phyloP scores from a whole-genome alignment of 352 stramenopile genomes.

The Globisporangium polare region DNA sequence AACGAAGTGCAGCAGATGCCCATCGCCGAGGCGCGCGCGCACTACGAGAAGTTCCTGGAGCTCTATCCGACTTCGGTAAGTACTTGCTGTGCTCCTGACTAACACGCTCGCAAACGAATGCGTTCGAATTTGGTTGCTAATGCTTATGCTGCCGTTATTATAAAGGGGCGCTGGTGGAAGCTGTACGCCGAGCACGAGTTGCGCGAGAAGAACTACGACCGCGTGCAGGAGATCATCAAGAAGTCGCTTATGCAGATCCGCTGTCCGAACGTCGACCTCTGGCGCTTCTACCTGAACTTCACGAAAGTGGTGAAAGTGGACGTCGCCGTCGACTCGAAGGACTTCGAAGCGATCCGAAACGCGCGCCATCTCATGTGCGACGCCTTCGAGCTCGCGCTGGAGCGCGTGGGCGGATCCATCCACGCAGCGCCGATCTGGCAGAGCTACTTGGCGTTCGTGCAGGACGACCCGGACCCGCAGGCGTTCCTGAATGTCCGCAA shows the following conservation, averaged over 20 bases:
- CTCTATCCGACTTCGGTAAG: conserved; percentile 64
- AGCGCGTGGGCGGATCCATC: conserved; percentile 80
- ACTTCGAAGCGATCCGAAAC: conserved; percentile 47
- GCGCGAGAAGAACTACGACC: conserved; percentile 80
- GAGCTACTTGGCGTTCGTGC: conserved; percentile 75
- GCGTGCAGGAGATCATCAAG: conserved; percentile 85
- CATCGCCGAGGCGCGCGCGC: conserved; percentile 54
- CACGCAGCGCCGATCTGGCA: conserved; percentile 78
- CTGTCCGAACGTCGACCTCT: conserved; percentile 80
- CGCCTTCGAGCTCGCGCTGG: conserved; percentile 76
- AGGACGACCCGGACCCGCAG: conserved; percentile 70
- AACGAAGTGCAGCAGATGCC: conserved; percentile 71
- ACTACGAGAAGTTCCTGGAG: conserved; percentile 75
- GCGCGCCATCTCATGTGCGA: conserved; percentile 80
- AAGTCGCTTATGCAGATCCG: conserved; percentile 85
- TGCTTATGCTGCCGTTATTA: not conserved
- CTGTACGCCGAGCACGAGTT: conserved; percentile 84
- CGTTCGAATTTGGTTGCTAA: not conserved
- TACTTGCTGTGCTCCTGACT: not conserved
- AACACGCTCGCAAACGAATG: not conserved
- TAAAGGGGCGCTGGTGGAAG: conserved; percentile 79
- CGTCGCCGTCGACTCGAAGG: conserved; percentile 58
- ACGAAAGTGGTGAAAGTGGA: conserved; percentile 84
- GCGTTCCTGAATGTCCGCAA: conserved; percentile 79
- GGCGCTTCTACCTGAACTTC: conserved; percentile 87